Conservation (phyloP, 2,329 filamentous ascomycete species). For the Metarhizium guizhouense region DNA sequence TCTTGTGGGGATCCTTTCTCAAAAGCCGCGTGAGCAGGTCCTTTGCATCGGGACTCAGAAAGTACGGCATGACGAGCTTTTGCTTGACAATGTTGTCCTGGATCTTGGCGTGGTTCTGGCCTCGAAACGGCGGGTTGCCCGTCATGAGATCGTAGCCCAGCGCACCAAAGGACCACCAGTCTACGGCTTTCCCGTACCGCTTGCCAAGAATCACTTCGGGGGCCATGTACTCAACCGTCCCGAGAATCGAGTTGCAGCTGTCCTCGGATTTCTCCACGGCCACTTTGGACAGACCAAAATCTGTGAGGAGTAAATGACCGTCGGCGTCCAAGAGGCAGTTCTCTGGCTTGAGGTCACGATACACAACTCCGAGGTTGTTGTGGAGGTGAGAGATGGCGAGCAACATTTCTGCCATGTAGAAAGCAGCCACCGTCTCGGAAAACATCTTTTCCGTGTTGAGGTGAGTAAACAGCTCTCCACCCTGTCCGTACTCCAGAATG, state of each 20-base stretch:
- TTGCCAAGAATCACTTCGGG: constrained; percentile 85
- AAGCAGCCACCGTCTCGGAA: constrained; percentile 75
- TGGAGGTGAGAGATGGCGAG: constrained; percentile 91
- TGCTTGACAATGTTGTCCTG: constrained; percentile 93
- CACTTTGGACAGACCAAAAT: constrained; percentile 95
- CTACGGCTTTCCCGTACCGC: constrained; percentile 87
- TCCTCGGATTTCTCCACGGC: constrained; percentile 54
- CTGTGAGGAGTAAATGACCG: constrained; percentile 87
- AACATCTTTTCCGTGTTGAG: constrained; percentile 94
- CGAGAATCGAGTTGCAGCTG: constrained; percentile 79
- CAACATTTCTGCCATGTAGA: constrained; percentile 98
- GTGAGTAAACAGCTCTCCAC: constrained; percentile 94
- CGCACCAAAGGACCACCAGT: constrained; percentile 98
- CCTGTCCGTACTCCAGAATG: constrained; percentile 94
- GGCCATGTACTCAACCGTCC: constrained; percentile 98
- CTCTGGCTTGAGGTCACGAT: constrained; percentile 94
- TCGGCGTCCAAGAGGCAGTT: constrained; percentile 90
- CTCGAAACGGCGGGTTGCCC: constrained; percentile 82
- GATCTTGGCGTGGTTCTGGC: constrained; percentile 87
- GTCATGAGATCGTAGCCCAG: constrained; percentile 89
- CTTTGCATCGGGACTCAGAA: constrained; percentile 83
- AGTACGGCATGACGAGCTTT: constrained; percentile 84
- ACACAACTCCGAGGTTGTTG: constrained; percentile 84
- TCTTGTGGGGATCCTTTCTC: constrained; percentile 85
- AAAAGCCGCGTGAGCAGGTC: constrained; percentile 84